Evolutionary conservation across 2,329 filamentous ascomycete genomes (phyloP).

Genomic region (Plenodomus lindquistii): DNA sequence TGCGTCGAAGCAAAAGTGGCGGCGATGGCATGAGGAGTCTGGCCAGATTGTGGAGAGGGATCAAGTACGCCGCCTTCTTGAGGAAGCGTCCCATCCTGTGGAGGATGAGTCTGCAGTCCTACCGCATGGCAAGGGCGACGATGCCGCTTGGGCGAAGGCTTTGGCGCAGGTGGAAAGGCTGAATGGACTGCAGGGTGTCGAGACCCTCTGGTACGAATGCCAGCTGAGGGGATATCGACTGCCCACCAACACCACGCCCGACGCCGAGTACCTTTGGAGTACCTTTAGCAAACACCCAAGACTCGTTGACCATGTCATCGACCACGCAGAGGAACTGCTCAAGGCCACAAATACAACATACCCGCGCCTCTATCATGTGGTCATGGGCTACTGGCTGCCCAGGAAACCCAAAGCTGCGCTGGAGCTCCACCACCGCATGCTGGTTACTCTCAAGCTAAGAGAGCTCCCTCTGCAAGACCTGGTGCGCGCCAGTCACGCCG

Average conservation of each 20-base stretch:
- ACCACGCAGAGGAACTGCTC: constrained; percentile 49
- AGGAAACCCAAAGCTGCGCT: constrained; percentile 21
- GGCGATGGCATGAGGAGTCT: constrained; percentile 14
- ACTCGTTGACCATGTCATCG: constrained; percentile 44
- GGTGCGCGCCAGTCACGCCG: constrained; percentile 9
- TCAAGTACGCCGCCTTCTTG: constrained; percentile 11
- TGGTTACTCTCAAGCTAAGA: constrained; percentile 26
- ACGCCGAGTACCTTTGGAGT: constrained; percentile 52
- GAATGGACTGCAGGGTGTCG: constrained; percentile 47
- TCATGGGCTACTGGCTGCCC: constrained; percentile 49
- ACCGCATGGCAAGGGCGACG: background rate
- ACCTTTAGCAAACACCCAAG: constrained; percentile 46
- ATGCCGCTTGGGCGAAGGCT: constrained; percentile 47
- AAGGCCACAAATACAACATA: constrained; percentile 41
- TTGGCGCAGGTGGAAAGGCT: constrained; percentile 48
- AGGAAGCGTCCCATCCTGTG: constrained; percentile 1
- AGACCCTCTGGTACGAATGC: constrained; percentile 50
- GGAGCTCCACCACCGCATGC: constrained; percentile 30
- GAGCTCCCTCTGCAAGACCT: constrained; percentile 30
- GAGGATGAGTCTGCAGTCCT: background rate
- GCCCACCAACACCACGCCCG: constrained; percentile 42
- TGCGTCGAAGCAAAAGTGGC: constrained; percentile 13
- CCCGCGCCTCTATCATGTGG: constrained; percentile 47
- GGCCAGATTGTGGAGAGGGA: constrained; percentile 7
- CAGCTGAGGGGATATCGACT: constrained; percentile 43